Conservation (phyloP, 352 stramenopile species). For the Blastocystis hominis region DNA sequence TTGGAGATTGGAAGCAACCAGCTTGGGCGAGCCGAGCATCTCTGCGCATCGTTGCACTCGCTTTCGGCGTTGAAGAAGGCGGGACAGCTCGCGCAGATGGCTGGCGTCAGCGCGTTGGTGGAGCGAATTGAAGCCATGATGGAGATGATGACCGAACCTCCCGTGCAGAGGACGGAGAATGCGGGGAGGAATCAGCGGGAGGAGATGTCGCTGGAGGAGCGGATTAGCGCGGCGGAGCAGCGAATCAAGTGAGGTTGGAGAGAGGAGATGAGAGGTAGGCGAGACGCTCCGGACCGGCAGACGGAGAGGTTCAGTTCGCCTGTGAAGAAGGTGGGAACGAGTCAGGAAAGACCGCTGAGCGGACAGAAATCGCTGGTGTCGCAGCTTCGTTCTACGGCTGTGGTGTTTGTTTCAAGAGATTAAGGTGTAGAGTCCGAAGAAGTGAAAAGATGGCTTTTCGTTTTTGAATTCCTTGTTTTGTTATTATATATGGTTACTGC, state of each 20-base stretch:
- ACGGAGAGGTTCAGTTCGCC: neutral
- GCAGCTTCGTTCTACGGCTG: neutral
- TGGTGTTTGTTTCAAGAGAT: neutral
- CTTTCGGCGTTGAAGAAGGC: slow-evolving; percentile 41
- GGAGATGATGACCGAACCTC: neutral
- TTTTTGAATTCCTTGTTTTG: neutral
- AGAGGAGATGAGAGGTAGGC: neutral
- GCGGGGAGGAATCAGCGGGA: neutral
- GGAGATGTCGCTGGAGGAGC: neutral
- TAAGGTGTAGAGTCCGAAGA: slow-evolving; percentile 25
- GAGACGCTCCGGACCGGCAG: neutral
- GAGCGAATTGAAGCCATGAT: slow-evolving; percentile 21
- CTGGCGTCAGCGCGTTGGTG: neutral
- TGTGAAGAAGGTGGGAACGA: slow-evolving; percentile 1
- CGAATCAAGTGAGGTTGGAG: neutral
- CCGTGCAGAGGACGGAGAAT: neutral
- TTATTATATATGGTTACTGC: neutral
- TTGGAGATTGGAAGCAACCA: slow-evolving; percentile 36
- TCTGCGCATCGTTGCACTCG: neutral
- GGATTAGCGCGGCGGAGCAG: neutral
- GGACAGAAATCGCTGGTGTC: slow-evolving; percentile 17
- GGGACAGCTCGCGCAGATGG: slow-evolving; percentile 15
- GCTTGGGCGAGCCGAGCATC: slow-evolving; percentile 12
- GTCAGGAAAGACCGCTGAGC: neutral
- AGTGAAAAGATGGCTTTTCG: neutral